These are phyloP conservation scores for Botrytis fabae DNA, from an alignment of 2,329 filamentous ascomycete species.

Conservation along the genomic window DNA sequence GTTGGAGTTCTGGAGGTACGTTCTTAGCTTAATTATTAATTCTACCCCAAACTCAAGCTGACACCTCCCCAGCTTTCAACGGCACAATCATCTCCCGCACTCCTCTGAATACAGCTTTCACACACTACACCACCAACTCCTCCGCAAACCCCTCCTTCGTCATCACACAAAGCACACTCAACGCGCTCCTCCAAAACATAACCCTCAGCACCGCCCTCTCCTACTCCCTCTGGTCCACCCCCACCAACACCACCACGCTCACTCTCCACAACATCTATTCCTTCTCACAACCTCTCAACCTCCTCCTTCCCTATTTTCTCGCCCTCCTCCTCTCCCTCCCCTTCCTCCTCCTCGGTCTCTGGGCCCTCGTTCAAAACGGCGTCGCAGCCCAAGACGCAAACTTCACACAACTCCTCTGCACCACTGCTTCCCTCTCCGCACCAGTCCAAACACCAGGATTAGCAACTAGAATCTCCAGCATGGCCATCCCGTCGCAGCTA, in stretches of 20 bases:
- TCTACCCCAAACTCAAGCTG: background rate
- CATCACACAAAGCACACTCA: constrained; percentile 28
- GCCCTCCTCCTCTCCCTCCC: constrained; percentile 26
- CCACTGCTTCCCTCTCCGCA: background rate
- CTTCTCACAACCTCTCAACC: constrained; percentile 30
- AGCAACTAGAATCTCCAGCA: background rate
- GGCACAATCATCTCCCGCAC: constrained; percentile 22
- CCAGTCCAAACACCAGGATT: background rate
- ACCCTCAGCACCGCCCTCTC: constrained; percentile 28
- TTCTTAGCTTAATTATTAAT: background rate
- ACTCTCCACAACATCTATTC: constrained; percentile 28
- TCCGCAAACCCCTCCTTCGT: constrained; percentile 22
- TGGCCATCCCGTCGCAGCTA: background rate
- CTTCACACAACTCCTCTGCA: background rate
- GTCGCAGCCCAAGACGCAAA: background rate
- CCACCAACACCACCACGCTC: constrained; percentile 25
- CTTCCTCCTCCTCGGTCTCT: constrained; percentile 23
- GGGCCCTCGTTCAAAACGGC: background rate
- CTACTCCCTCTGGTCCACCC: constrained; percentile 27
- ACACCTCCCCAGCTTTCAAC: background rate
- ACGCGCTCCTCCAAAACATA: constrained; percentile 32
- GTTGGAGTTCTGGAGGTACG: background rate
- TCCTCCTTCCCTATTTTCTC: constrained; percentile 34
- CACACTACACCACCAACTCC: constrained; percentile 4
- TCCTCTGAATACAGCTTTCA: constrained; percentile 28